Conservation (phyloP, 176 grass and related monocot species). For the Elymus sibiricus region DNA sequence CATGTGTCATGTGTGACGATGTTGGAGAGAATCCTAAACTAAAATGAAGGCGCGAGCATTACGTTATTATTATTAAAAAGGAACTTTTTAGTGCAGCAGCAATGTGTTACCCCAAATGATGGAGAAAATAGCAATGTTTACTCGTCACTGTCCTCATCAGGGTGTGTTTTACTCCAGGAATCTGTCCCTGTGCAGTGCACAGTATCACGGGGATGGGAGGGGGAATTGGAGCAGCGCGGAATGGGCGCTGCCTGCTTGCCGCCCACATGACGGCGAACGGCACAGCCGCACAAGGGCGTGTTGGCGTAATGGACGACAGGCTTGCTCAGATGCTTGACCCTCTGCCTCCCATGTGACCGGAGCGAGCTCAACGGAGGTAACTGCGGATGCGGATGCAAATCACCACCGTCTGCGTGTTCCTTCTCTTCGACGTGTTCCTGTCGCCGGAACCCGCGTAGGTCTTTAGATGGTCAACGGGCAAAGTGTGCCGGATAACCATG, state of each 20-base stretch:
- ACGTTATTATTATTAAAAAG: neutral
- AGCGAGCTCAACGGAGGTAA: neutral
- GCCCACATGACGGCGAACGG: neutral
- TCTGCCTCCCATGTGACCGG: conserved; percentile 9
- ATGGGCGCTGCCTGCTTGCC: conserved; percentile 21
- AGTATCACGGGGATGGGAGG: neutral
- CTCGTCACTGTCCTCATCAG: too few relatives aligned
- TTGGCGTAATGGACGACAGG: neutral
- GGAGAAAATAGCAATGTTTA: neutral
- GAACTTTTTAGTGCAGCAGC: neutral
- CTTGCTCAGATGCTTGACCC: neutral
- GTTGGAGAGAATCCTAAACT: neutral
- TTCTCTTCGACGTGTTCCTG: neutral
- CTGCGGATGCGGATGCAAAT: neutral
- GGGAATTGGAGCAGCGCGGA: neutral
- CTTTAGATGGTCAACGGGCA: neutral
- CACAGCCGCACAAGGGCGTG: neutral
- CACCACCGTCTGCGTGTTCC: neutral
- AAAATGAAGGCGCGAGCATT: neutral
- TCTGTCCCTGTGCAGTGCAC: neutral
- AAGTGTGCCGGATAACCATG: neutral
- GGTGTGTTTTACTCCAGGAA: neutral
- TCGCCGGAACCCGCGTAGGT: neutral
- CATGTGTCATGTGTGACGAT: conserved; percentile 8
- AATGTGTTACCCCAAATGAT: neutral